Base-by-base conservation (phyloP, 768 basidiomycete genomes). In the Mycena vulgaris region DNA sequence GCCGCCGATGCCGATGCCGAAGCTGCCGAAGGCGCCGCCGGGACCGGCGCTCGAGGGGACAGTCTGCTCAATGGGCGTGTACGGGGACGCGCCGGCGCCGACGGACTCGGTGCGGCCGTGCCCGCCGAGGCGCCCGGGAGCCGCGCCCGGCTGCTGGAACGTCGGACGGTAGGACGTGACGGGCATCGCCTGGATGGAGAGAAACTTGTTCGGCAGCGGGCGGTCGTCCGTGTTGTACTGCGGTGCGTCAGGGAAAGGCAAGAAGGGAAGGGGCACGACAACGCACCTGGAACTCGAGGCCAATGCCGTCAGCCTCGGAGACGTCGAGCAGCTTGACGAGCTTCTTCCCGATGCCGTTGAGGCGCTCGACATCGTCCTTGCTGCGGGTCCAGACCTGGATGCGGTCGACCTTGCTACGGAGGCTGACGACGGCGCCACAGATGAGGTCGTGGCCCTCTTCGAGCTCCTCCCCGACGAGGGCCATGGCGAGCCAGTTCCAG, bases 401-500 rank as follows among this genome's bases (percentile, higher is more conserved):
- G 59, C 96, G 85, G 77, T 97, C 95, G 60, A 95, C 90, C 80
- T 95, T 96, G 72, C 90, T 92, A 74, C 95, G 85, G 79, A 95
- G 82, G 74, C 94, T 95, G 55, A 97, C 95, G 21, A 97, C 96
- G 0, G 93, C 93, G 47, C 93, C 93, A 71, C 93, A 95, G 64
- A 96, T 93, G 72, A 89, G 86, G 77, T 90, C 96, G 72, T 87
- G 89, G 30, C 83, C 91, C 55, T 86, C 91, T 76, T 89, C 89
- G 75, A 93, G 85, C 77, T 93, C 91, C 81, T 95, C 92, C 9
- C 95, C 96, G 13, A 98, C 93, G 16, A 98, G 87, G 5, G 94
- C 95, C 93, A 97, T 95, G 35, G 93, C 91, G 23, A 97, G 85
- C 90, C 95, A 96, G 53, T 86, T 87, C 96, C 96, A 98, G 79